Evolutionary conservation across 2,329 filamentous ascomycete species (phyloP).

Genomic region (Gnomoniopsis sp.): DNA sequence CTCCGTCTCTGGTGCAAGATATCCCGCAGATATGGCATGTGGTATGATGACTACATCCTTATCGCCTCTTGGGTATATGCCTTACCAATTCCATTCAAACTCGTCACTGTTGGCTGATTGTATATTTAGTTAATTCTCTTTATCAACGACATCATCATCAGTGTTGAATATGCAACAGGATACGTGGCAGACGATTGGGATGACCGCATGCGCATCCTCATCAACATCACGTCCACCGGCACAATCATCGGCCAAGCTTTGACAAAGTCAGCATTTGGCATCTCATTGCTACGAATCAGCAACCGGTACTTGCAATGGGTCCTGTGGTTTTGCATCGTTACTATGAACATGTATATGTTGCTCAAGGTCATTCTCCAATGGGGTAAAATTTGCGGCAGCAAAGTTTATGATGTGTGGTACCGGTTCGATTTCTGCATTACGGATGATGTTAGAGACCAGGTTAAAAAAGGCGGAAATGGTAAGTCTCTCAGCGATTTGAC

Average conservation of each 20-base stretch:
- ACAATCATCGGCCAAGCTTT: constrained; percentile 6
- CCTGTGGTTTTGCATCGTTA: constrained; percentile 7
- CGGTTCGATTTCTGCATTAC: background rate
- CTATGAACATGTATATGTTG: constrained; percentile 8
- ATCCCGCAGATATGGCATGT: constrained; percentile 3
- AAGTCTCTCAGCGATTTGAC: background rate
- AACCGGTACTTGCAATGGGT: background rate
- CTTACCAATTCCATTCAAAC: background rate
- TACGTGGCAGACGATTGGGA: constrained; percentile 11
- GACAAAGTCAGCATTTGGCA: constrained; percentile 7
- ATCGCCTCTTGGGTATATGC: constrained; percentile 9
- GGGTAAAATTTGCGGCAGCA: constrained; percentile 1
- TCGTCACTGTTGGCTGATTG: background rate
- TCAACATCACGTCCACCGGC: constrained; percentile 4
- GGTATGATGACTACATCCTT: constrained; percentile 12
- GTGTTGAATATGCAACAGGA: constrained; percentile 5
- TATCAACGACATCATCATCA: constrained; percentile 1
- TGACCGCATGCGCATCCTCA: constrained; percentile 8
- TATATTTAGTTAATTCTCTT: background rate
- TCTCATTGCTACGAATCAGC: constrained; percentile 7
- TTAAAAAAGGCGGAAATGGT: constrained; percentile 6
- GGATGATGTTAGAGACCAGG: background rate
- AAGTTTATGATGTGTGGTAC: constrained; percentile 6
- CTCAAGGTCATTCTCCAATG: constrained; percentile 6
- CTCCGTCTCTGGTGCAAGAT: constrained; percentile 12